Base-by-base conservation (phyloP, 2,329 filamentous ascomycete species). In the Colletotrichum theobromicola region DNA sequence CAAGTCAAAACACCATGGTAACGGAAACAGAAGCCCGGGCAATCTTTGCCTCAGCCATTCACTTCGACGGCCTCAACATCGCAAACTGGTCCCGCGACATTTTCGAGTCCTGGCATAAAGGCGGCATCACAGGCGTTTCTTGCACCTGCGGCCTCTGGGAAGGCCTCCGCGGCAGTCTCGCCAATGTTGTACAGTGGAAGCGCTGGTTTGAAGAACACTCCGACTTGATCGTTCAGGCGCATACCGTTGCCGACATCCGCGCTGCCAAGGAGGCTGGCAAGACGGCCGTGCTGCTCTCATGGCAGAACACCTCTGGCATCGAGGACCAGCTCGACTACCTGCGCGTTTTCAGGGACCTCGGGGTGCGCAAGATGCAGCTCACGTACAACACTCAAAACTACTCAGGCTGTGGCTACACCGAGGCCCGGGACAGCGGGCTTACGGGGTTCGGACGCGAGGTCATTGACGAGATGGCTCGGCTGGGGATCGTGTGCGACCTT, bases 351-450 rank as follows among this genome's bases (percentile, higher is more conserved):
- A 79, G 82, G 18, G 83, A 85, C 66, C 77, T 85, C 18, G 84
- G 83, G 34, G 83, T 86, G 10, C 80, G 81, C 18, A 85, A 85
- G 75, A 85, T 85, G 84, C 84, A 85, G 76, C 79, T 86, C 60
- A 85, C 84, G 2, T 85, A 85, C 79, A 86, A 85, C 68, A 84
- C 83, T 7, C 83, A 85, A 60, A 85, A 85, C 75, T 85, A 85
- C 78, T 83, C 81, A 9, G 83, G 84, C 9, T 81, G 83, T 2
- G 83, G 84, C 1, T 85, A 85, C 75, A 84, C 83, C 0, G 84
- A 85, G 75, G 69, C 81, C 4, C 78, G 80, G 21, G 84, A 84
- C 76, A 80, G 79, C 12, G 83, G 83, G 0, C 77, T 85, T 24
- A 84, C 83, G 1, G 83, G 82, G 1, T 83, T 84, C 57, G 81